These are phyloP conservation scores for Candida pseudoviswanathii DNA, from an alignment of 1,139 yeast genomes.

Conservation along the genomic window DNA sequence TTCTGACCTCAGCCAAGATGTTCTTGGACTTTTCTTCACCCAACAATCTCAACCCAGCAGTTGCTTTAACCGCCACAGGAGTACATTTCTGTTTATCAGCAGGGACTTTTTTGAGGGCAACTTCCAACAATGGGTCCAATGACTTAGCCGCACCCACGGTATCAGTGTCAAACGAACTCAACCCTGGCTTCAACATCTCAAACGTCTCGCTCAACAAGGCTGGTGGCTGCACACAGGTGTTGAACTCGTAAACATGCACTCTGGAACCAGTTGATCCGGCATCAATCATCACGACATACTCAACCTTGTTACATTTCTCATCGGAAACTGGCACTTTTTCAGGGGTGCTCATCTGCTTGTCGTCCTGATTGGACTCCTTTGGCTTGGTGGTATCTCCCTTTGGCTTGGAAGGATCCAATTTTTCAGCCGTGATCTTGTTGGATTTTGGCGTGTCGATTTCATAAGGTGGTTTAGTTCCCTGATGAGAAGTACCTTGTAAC, in stretches of 20 bases:
- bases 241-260: slow-evolving; percentile 89
- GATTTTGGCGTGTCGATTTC: slow-evolving; percentile 12
- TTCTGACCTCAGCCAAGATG: slow-evolving; percentile 74
- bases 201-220: slow-evolving; percentile 75
- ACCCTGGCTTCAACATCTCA: slow-evolving; percentile 90
- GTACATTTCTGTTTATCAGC: slow-evolving; percentile 71
- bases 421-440: slow-evolving; percentile 29
- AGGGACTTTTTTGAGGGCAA: slow-evolving; percentile 80
- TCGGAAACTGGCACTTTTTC: slow-evolving; percentile 2
- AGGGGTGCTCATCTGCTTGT: slow-evolving; percentile 7
- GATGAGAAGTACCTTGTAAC: slow-evolving; percentile 35
- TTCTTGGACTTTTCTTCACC: slow-evolving; percentile 73
- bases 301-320: slow-evolving; percentile 31
- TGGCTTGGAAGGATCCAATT: slow-evolving; percentile 14
- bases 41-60: slow-evolving; percentile 91
- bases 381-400: not conserved
- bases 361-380: not conserved
- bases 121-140: slow-evolving; percentile 73
- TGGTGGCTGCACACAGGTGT: slow-evolving; percentile 84
- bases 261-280: slow-evolving; percentile 98
- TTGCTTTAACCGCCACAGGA: slow-evolving; percentile 95
- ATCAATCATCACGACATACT: slow-evolving; percentile 83
- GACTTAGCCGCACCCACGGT: slow-evolving; percentile 84
- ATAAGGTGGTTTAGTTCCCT: slow-evolving; percentile 42
- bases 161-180: slow-evolving; percentile 82